phyloP scores from a whole-genome alignment of 805 yeast genomes.

The Helenozyma baotianmanensis region DNA sequence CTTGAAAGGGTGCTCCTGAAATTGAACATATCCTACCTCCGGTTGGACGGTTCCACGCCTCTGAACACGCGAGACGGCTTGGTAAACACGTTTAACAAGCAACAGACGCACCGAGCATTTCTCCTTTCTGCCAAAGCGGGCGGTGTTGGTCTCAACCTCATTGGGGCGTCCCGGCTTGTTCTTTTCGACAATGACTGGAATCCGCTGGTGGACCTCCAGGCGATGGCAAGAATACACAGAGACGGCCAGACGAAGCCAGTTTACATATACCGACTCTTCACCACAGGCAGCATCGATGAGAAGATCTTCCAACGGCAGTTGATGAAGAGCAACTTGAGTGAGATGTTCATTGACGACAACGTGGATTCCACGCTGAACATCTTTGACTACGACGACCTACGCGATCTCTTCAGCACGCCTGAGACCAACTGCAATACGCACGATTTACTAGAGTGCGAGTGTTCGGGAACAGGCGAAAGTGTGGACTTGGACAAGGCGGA shows the following conservation, averaged over 20 bases:
- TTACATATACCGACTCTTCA: slow-evolving; percentile 73
- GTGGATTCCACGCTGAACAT: slow-evolving; percentile 51
- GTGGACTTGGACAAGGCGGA: slow-evolving; percentile 17
- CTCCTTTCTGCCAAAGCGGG: slow-evolving; percentile 87
- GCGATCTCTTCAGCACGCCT: slow-evolving; percentile 64
- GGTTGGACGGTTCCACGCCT: slow-evolving; percentile 86
- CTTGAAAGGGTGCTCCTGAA: slow-evolving; percentile 54
- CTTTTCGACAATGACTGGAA: slow-evolving; percentile 96
- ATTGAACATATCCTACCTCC: slow-evolving; percentile 44
- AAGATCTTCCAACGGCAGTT: slow-evolving; percentile 90
- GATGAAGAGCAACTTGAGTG: slow-evolving; percentile 75
- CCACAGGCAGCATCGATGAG: slow-evolving; percentile 91
- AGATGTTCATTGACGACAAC: slow-evolving; percentile 51
- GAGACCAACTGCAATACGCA: slow-evolving; percentile 66
- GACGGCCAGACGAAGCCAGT: slow-evolving; percentile 86
- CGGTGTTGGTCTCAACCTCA: slow-evolving; percentile 84
- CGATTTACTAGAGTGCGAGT: slow-evolving; percentile 63
- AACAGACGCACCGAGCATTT: slow-evolving; percentile 47
- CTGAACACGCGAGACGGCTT: slow-evolving; percentile 57
- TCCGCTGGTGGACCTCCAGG: slow-evolving; percentile 87
- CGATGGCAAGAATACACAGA: slow-evolving; percentile 92
- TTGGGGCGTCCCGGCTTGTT: slow-evolving; percentile 84
- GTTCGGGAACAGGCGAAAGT: slow-evolving; percentile 52
- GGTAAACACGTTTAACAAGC: slow-evolving; percentile 64
- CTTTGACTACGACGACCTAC: slow-evolving; percentile 64